Evolutionary conservation across 2,329 filamentous ascomycete species (phyloP).

Genomic region (Colletotrichum cereale): DNA sequence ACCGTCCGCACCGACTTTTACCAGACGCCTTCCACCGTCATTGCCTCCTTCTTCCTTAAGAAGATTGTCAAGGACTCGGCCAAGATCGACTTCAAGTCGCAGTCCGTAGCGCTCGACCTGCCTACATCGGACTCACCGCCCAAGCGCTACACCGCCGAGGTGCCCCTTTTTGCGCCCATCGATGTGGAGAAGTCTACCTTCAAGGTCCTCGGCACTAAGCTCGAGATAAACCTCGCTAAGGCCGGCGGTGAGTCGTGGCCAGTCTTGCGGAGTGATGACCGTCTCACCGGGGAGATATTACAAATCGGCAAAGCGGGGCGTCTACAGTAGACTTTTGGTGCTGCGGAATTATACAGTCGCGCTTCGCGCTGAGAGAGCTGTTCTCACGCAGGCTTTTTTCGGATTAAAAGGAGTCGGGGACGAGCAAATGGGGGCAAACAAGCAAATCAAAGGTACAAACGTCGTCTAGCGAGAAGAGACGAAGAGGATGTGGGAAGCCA

Average conservation of each 20-base stretch:
- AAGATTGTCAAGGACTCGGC: slow-evolving; percentile 90
- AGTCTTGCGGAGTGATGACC: slow-evolving; percentile 83
- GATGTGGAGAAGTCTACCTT: slow-evolving; percentile 80
- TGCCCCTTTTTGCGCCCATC: slow-evolving; percentile 83
- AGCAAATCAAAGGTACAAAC: not conserved
- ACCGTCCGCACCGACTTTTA: slow-evolving; percentile 93
- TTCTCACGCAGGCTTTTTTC: not conserved
- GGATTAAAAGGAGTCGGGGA: not conserved
- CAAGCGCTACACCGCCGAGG: slow-evolving; percentile 82
- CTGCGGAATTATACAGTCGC: not conserved
- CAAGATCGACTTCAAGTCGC: slow-evolving; percentile 75
- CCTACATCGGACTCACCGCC: slow-evolving; percentile 81
- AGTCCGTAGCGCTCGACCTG: slow-evolving; percentile 80
- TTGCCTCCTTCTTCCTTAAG: slow-evolving; percentile 94
- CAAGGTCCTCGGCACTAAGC: slow-evolving; percentile 89
- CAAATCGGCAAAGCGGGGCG: slow-evolving; percentile 86
- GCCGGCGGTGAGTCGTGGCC: slow-evolving; percentile 86
- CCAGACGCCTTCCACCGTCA: slow-evolving; percentile 87
- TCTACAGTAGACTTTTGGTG: slow-evolving; percentile 23
- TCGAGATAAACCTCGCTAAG: slow-evolving; percentile 81
- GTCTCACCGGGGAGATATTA: slow-evolving; percentile 79
- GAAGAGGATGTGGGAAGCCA: not conserved
- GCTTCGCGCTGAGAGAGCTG: not conserved
- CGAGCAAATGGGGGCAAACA: not conserved
- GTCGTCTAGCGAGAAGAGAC: slow-evolving; percentile 1